Percentiles rank a stretch among this genome's conserved stretches.
These are phyloP conservation scores for Pogostemon cablin DNA, from an alignment of 257 asterid genomes.

Conservation along the genomic window DNA sequence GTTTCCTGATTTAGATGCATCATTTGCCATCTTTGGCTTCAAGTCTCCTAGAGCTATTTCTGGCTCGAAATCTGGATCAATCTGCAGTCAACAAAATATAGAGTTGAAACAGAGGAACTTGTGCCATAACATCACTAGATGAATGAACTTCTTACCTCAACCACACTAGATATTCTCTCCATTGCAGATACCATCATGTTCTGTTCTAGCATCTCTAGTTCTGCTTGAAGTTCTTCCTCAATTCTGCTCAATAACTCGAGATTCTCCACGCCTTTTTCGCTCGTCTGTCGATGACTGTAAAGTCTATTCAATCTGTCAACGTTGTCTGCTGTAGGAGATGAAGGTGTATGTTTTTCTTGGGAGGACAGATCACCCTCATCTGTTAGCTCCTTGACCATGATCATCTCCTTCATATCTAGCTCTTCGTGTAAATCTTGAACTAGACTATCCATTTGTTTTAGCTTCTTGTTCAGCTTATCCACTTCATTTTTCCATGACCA, in stretches of 20 bases:
- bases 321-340: slow-evolving; percentile 39
- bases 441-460: slow-evolving; percentile 51
- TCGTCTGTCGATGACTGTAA: slow-evolving; percentile 21
- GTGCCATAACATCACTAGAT: neutral
- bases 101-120: neutral
- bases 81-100: slow-evolving; percentile 39
- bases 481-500: slow-evolving; percentile 46
- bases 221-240: slow-evolving; percentile 83
- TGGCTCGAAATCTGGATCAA: slow-evolving; percentile 50
- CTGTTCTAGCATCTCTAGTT: slow-evolving; percentile 69
- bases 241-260: slow-evolving; percentile 53
- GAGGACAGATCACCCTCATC: slow-evolving; percentile 37
- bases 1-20: slow-evolving; percentile 34
- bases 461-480: slow-evolving; percentile 50
- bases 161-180: slow-evolving; percentile 40
- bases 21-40: slow-evolving; percentile 32
- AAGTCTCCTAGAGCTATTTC: slow-evolving; percentile 47
- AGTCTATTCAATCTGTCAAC: slow-evolving; percentile 7
- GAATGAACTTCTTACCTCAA: slow-evolving; percentile 48
- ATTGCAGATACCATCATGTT: slow-evolving; percentile 45
- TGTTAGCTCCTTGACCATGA: slow-evolving; percentile 55
- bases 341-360: slow-evolving; percentile 27
- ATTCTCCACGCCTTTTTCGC: slow-evolving; percentile 37
- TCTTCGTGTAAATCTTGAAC: slow-evolving; percentile 73
- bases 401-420: slow-evolving; percentile 62